Conservation (phyloP, 2,329 filamentous ascomycete species). For the Calonectria hongkongensis region DNA sequence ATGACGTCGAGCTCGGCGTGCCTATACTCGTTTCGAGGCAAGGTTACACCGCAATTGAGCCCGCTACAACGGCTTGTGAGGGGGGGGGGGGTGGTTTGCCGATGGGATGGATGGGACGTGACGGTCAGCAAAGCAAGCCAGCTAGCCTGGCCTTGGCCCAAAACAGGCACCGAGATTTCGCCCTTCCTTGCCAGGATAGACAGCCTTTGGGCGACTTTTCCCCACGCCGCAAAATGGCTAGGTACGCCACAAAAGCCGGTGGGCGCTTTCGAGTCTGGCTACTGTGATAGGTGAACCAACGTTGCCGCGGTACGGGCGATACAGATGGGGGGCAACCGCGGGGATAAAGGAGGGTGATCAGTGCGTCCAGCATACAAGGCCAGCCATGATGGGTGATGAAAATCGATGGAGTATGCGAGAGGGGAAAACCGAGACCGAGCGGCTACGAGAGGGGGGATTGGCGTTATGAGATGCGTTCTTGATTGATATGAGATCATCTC, state of each 20-base stretch:
- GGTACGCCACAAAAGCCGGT: neutral
- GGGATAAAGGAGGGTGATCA: neutral
- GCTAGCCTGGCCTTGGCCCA: conserved; percentile 18
- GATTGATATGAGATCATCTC: neutral
- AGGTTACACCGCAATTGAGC: conserved; percentile 1
- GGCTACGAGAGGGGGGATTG: conserved; percentile 14
- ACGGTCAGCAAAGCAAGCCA: conserved; percentile 20
- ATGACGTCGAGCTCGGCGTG: conserved; percentile 22
- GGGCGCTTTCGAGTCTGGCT: conserved; percentile 2
- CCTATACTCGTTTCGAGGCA: conserved; percentile 17
- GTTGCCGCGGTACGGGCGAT: conserved; percentile 11
- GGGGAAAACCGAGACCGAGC: conserved; percentile 23
- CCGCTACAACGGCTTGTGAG: conserved; percentile 15
- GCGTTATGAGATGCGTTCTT: neutral
- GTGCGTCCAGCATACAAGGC: neutral
- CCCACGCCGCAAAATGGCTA: conserved; percentile 29
- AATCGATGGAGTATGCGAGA: neutral
- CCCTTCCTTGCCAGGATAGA: neutral
- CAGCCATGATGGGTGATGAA: conserved; percentile 10
- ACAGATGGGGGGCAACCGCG: conserved; percentile 15
- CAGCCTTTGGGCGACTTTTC: conserved; percentile 27
- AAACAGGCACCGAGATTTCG: conserved; percentile 35
- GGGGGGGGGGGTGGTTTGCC: conserved; percentile 28
- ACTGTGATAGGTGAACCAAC: neutral
- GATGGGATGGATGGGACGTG: conserved; percentile 27